phyloP scores from a whole-genome alignment of 1,139 yeast genomes.

The Scheffersomyces illinoinensis region DNA sequence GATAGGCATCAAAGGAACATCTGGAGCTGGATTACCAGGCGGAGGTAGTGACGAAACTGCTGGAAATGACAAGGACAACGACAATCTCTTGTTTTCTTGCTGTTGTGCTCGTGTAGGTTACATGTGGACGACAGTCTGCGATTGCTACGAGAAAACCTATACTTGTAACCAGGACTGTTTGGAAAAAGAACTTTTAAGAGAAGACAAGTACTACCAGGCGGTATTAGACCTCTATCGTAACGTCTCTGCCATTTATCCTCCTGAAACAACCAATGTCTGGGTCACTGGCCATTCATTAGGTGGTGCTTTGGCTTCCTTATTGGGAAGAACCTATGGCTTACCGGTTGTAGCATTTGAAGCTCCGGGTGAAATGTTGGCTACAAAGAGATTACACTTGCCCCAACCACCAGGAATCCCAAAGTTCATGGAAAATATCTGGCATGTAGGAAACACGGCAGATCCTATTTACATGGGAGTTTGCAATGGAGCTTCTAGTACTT shows the following conservation, averaged over 20 bases:
- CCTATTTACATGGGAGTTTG: slow-evolving; percentile 97
- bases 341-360: slow-evolving; percentile 93
- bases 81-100: slow-evolving; percentile 86
- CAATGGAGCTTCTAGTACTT: slow-evolving; percentile 88
- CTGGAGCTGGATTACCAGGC: slow-evolving; percentile 80
- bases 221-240: slow-evolving; percentile 75
- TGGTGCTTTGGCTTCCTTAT: slow-evolving; percentile 77
- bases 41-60: slow-evolving; percentile 78
- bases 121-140: slow-evolving; percentile 94
- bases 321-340: slow-evolving; percentile 87
- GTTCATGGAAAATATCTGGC: slow-evolving; percentile 85
- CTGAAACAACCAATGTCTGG: slow-evolving; percentile 74
- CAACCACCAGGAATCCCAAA: slow-evolving; percentile 88
- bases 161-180: slow-evolving; percentile 89
- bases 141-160: slow-evolving; percentile 82
- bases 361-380: slow-evolving; percentile 88
- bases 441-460: slow-evolving; percentile 95
- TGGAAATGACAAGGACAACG: slow-evolving; percentile 78
- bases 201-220: slow-evolving; percentile 83
- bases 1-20: slow-evolving; percentile 87
- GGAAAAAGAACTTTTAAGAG: slow-evolving; percentile 70
- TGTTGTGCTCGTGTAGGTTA: slow-evolving; percentile 95
- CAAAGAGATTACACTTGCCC: slow-evolving; percentile 83
- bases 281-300: slow-evolving; percentile 95
- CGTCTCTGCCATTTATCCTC: slow-evolving; percentile 63